These are phyloP conservation scores for Mycena vulgaris DNA, from an alignment of 768 basidiomycete species.

Conservation along the genomic window DNA sequence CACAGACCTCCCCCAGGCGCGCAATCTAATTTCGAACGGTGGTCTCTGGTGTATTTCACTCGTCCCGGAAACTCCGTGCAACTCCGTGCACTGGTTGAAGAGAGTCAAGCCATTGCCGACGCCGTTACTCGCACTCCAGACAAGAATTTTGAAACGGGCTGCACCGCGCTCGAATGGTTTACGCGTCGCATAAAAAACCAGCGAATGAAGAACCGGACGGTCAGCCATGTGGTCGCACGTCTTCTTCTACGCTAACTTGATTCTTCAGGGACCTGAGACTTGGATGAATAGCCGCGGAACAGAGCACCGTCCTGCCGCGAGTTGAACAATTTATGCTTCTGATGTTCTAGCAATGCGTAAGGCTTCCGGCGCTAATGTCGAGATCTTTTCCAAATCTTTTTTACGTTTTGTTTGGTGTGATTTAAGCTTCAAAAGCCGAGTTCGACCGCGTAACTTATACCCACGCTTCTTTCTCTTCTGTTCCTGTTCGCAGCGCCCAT, in stretches of 20 bases:
- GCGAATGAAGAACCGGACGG: conserved; percentile 60
- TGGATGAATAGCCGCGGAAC: conserved; percentile 65
- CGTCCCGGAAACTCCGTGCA: conserved; percentile 69
- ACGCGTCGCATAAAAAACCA: conserved; percentile 61
- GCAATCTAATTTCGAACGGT: conserved; percentile 68
- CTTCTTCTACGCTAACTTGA: neutral
- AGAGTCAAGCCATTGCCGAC: conserved; percentile 65
- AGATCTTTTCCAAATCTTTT: too few relatives aligned
- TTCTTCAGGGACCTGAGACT: conserved; percentile 59
- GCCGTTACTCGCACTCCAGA: conserved; percentile 58
- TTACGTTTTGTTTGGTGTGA: too few relatives aligned
- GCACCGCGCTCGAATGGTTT: conserved; percentile 62
- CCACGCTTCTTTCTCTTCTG: too few relatives aligned
- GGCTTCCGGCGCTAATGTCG: too few relatives aligned
- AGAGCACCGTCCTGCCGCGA: conserved; percentile 42
- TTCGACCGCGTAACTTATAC: too few relatives aligned
- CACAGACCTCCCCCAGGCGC: conserved; percentile 71
- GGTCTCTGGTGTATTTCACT: conserved; percentile 80
- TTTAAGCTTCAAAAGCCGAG: too few relatives aligned
- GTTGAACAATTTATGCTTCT: too few relatives aligned
- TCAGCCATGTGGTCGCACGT: conserved; percentile 32
- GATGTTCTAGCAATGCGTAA: too few relatives aligned
- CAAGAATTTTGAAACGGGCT: conserved; percentile 53
- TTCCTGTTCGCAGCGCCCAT: too few relatives aligned
- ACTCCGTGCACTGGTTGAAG: conserved; percentile 66